phyloP scores from a whole-genome alignment of 768 basidiomycete genomes.

The Boletus subcaerulescens region DNA sequence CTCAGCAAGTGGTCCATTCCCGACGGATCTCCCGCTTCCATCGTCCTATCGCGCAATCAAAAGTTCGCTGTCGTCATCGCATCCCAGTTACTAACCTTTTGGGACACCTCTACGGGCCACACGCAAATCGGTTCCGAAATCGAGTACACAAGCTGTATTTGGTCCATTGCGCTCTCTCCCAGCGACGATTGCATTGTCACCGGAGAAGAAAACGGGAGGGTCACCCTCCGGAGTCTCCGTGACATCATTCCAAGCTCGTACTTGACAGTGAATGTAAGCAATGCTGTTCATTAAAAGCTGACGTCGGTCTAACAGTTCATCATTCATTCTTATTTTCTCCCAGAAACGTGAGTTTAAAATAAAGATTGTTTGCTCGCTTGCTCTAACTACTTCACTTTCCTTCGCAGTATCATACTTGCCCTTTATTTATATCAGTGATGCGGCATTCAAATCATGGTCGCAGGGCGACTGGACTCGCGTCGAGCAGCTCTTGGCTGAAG shows the following conservation, averaged over 20 bases:
- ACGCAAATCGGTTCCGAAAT: neutral
- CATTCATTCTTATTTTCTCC: too few relatives aligned
- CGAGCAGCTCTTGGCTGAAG: constrained; percentile 1
- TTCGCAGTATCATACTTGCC: neutral
- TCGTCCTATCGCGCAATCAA: neutral
- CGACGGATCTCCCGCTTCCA: neutral
- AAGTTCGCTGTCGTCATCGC: neutral
- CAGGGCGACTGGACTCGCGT: neutral
- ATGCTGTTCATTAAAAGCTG: neutral
- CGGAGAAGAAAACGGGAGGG: neutral
- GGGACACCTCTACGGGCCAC: neutral
- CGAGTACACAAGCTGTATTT: neutral
- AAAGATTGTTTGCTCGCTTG: too few relatives aligned
- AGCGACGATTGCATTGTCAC: neutral
- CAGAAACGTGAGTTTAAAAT: neutral
- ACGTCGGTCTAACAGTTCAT: too few relatives aligned
- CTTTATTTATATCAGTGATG: neutral
- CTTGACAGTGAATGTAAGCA: neutral
- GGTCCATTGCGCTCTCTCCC: neutral
- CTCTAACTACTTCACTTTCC: too few relatives aligned
- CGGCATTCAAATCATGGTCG: neutral
- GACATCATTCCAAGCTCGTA: constrained; percentile 1
- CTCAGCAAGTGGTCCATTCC: neutral
- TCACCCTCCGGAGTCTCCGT: neutral
- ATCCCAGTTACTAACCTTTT: neutral